Evolutionary conservation across 345 rosid genomes (phyloP).

Genomic region (Populus davidiana): DNA sequence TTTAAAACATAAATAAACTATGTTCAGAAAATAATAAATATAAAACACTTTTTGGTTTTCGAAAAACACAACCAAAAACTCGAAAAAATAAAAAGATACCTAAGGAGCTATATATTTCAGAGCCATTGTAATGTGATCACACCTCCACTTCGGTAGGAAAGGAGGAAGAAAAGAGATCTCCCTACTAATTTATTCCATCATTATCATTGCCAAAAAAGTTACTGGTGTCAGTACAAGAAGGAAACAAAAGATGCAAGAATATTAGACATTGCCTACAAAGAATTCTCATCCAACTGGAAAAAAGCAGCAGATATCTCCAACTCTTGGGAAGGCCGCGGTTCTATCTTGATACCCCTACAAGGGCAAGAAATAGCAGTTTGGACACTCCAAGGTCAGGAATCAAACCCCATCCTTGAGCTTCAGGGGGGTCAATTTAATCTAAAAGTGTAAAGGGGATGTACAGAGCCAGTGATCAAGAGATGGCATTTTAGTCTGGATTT

Average conservation of each 20-base stretch:
- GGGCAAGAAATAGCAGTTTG: neutral
- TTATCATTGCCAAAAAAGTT: neutral
- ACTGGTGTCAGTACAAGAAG: neutral
- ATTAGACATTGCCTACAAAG: neutral
- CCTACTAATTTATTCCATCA: neutral
- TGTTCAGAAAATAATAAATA: too few relatives aligned
- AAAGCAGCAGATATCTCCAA: neutral
- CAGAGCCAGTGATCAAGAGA: neutral
- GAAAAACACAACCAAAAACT: too few relatives aligned
- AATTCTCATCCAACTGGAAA: neutral
- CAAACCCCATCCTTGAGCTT: neutral
- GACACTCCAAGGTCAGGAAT: neutral
- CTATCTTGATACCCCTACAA: neutral
- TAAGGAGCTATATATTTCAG: too few relatives aligned
- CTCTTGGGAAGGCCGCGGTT: neutral
- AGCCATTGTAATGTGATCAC: neutral
- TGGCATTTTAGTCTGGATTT: neutral
- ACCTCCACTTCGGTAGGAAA: neutral
- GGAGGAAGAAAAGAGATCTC: neutral
- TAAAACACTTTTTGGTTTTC: too few relatives aligned
- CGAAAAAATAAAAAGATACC: too few relatives aligned
- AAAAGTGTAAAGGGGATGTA: neutral
- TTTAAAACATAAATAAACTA: too few relatives aligned
- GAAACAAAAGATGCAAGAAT: neutral
- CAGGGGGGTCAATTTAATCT: constrained; percentile 6